Evolutionary conservation across 2,329 filamentous ascomycete genomes (phyloP), one percentile per base, ranked within the genome.

Genomic region (Fusarium equiseti): DNA sequence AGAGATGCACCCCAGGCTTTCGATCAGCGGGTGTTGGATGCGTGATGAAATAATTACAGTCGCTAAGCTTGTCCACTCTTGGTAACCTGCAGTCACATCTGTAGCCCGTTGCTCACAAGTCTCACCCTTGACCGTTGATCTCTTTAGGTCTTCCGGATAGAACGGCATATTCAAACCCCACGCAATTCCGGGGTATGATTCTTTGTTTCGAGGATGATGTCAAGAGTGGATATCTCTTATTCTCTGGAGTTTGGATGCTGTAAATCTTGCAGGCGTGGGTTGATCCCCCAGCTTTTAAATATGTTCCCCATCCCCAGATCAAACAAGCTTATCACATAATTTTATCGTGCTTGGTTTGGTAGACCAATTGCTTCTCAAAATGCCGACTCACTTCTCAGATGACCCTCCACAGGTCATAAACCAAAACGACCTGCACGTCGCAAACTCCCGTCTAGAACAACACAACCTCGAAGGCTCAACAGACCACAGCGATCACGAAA

Each of bases 341-440:
- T 20, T 20, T 20, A 20, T 20, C 20, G 20, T 20, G 20, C 20
- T 20, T 20, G 20, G 20, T 20, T 20, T 20, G 20, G 3, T 20
- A 20, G 20, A 20, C 20, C 20, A 20, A 20, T 20, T 20, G 20
- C 20, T 20, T 20, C 20, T 20, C 20, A 20, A 26, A n/a, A 79
- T 79, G 77, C 72, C 77, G 22, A 73, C 74, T 48, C 79, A 80
- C 31, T 79, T 81, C 60, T 77, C 79, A 7, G 75, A 80, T 15
- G 81, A 82, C 38, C 77, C 79, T 24, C 77, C 80, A 1, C 77
- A 79, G 78, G 77, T 82, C 70, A 79, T 81, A 24, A 77, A 80
- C 42, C 75, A 78, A 12, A 53, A 67, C 13, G 80, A 82, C 32
- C 76, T 81, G 18, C 73, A 79, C 24, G 61, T 79, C 26, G 79